Percentiles rank a stretch among this genome's conserved stretches.
These are phyloP conservation scores for Simmondsia chinensis DNA, from an alignment of 148 eudicot species.

Conservation along the genomic window DNA sequence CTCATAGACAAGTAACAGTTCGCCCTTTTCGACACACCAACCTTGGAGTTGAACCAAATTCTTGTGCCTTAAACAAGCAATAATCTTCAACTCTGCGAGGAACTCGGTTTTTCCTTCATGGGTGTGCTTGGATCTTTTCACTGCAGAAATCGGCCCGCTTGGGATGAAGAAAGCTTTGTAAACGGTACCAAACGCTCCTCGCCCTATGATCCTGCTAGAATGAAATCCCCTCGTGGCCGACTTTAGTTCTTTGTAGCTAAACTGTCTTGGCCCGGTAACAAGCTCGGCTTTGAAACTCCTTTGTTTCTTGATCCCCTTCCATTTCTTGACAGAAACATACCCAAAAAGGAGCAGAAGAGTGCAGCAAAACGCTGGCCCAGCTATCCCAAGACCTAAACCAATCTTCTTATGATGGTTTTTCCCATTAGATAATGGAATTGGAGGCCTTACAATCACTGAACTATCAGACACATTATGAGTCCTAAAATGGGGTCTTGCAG, in stretches of 20 bases:
- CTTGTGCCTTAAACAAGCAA: slow-evolving; percentile 38
- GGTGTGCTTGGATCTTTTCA: slow-evolving; percentile 64
- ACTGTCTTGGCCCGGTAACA: slow-evolving; percentile 52
- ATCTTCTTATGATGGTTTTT: slow-evolving; percentile 31
- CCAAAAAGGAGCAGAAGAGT: slow-evolving; percentile 38
- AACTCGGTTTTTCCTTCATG: slow-evolving; percentile 63
- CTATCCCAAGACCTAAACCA: slow-evolving; percentile 53
- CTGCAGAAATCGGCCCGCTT: slow-evolving; percentile 44
- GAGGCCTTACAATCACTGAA: slow-evolving; percentile 35
- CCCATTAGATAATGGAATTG: slow-evolving; percentile 16
- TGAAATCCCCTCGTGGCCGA: slow-evolving; percentile 62
- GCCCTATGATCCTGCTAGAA: slow-evolving; percentile 48
- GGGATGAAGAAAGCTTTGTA: slow-evolving; percentile 48
- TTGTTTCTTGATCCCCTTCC: slow-evolving; percentile 31
- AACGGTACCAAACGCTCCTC: slow-evolving; percentile 80
- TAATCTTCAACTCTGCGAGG: slow-evolving; percentile 35
- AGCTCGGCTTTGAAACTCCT: slow-evolving; percentile 47
- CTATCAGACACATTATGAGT: slow-evolving; percentile 69
- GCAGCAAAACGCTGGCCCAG: slow-evolving; percentile 41
- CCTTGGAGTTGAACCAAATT: slow-evolving; percentile 51
- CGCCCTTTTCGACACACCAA: slow-evolving; percentile 46
- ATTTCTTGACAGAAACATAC: slow-evolving; percentile 36
- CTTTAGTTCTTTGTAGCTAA: slow-evolving; percentile 58
- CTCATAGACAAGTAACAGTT: slow-evolving; percentile 45
- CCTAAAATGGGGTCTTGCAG: slow-evolving; percentile 21